phyloP scores from a whole-genome alignment of 106 monocot species.

The Platanthera zijinensis region DNA sequence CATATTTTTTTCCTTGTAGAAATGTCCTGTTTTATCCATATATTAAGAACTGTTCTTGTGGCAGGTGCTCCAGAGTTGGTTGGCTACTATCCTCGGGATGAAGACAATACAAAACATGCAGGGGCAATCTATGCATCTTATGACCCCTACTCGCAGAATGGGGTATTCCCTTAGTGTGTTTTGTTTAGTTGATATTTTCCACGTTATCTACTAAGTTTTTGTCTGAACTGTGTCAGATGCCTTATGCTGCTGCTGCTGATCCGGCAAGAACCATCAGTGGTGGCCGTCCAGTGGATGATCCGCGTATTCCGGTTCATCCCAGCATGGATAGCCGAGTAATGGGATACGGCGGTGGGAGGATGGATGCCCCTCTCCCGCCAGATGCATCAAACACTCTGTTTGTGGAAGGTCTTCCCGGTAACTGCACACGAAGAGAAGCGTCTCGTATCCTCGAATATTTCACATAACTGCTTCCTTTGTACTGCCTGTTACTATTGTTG shows the following conservation, averaged over 20 bases:
- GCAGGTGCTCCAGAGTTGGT: constrained; percentile 47
- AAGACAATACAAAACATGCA: constrained; percentile 42
- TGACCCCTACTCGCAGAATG: constrained; percentile 73
- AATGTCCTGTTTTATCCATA: background rate
- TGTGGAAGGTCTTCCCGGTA: constrained; percentile 67
- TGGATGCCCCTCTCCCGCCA: constrained; percentile 54
- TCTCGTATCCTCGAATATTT: constrained; percentile 65
- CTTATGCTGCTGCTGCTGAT: constrained; percentile 27
- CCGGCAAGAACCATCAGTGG: constrained; percentile 25
- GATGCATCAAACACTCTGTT: constrained; percentile 71
- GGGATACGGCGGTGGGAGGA: constrained; percentile 30
- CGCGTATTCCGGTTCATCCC: constrained; percentile 16
- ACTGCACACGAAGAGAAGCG: constrained; percentile 64
- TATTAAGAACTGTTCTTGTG: constrained; percentile 27
- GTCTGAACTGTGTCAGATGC: constrained; percentile 6
- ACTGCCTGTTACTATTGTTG: background rate
- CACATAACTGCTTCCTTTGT: background rate
- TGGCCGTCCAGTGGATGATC: constrained; percentile 40
- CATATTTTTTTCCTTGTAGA: background rate
- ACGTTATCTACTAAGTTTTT: background rate
- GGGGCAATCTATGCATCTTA: constrained; percentile 73
- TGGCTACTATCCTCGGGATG: constrained; percentile 56
- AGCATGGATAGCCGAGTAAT: constrained; percentile 23
- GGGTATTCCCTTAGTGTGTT: constrained; percentile 30
- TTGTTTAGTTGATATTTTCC: constrained; percentile 2